These are phyloP conservation scores for Hyphodiscus sp. DNA, from an alignment of 2,329 filamentous ascomycete genomes.

Conservation along the genomic window DNA sequence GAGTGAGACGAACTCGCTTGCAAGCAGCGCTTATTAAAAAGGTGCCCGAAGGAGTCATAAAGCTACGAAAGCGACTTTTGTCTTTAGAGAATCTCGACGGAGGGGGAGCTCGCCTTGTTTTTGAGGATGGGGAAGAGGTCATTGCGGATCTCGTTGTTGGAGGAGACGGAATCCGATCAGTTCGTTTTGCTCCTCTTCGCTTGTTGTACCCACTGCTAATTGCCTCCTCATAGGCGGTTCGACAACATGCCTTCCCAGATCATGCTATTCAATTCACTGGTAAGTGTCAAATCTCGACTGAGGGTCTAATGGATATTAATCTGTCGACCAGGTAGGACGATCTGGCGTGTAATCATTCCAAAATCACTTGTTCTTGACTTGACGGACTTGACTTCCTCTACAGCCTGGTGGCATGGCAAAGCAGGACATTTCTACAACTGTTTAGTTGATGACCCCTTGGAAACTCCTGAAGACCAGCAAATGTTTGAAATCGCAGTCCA, in stretches of 20 bases:
- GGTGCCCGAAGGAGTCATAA: slow-evolving; percentile 38
- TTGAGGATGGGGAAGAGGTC: slow-evolving; percentile 40
- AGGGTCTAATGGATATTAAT: neutral
- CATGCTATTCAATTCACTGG: slow-evolving; percentile 40
- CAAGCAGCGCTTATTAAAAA: slow-evolving; percentile 42
- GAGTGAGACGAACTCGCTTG: slow-evolving; percentile 31
- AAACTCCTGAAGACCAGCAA: slow-evolving; percentile 22
- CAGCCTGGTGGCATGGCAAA: slow-evolving; percentile 39
- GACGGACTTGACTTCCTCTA: slow-evolving; percentile 26
- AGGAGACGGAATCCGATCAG: slow-evolving; percentile 46
- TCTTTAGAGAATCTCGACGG: slow-evolving; percentile 32
- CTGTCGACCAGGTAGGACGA: slow-evolving; percentile 35
- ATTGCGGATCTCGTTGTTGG: slow-evolving; percentile 41
- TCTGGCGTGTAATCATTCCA: slow-evolving; percentile 40
- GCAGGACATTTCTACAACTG: slow-evolving; percentile 37
- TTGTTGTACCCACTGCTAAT: neutral
- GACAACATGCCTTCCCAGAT: slow-evolving; percentile 35
- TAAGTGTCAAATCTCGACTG: slow-evolving; percentile 17
- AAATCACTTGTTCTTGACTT: slow-evolving; percentile 30
- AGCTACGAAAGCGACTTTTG: slow-evolving; percentile 39
- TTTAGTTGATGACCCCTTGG: slow-evolving; percentile 30
- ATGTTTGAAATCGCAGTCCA: slow-evolving; percentile 35
- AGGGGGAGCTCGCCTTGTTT: slow-evolving; percentile 35
- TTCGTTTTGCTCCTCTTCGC: slow-evolving; percentile 17
- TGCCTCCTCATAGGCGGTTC: slow-evolving; percentile 31